phyloP scores from a whole-genome alignment of 306 rosid species.

The Fagus crenata region DNA sequence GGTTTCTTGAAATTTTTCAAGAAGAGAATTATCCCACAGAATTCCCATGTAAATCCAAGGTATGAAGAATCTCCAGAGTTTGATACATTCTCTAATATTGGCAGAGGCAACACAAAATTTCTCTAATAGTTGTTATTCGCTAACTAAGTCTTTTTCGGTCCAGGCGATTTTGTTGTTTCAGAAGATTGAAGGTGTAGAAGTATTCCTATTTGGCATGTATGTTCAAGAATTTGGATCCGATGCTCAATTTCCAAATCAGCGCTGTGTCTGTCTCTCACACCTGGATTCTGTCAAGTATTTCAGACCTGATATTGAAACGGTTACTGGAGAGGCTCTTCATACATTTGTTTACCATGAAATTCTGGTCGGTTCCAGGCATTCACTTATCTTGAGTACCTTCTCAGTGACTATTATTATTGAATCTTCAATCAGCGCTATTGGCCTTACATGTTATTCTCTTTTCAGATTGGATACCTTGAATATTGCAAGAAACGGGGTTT shows the following conservation, averaged over 20 bases:
- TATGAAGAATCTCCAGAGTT: conserved; percentile 23
- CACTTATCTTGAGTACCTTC: conserved; percentile 9
- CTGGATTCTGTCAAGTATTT: conserved; percentile 97
- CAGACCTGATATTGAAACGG: conserved; percentile 86
- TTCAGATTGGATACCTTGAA: conserved; percentile 94
- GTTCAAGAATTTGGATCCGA: conserved; percentile 99
- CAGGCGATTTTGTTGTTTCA: conserved; percentile 92
- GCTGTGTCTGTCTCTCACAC: conserved; percentile 93
- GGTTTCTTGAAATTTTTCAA: conserved; percentile 89
- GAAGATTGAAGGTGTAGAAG: conserved; percentile 98
- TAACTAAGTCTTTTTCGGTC: conserved; percentile 9
- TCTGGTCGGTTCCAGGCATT: conserved; percentile 52
- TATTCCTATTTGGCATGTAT: conserved; percentile 97
- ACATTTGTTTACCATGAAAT: conserved; percentile 98
- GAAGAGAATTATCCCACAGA: conserved; percentile 95
- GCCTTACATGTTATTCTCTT: conserved; percentile 10
- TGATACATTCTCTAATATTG: not conserved
- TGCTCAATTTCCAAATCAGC: conserved; percentile 86
- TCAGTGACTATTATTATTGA: conserved; percentile 8
- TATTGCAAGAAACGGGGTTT: conserved; percentile 94
- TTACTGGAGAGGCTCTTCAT: conserved; percentile 92
- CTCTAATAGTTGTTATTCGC: not conserved
- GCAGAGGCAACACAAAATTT: not conserved
- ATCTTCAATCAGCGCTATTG: conserved; percentile 29
- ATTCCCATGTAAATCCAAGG: conserved; percentile 97